Evolutionary conservation across 2,329 filamentous ascomycete genomes (phyloP), one percentile per base, ranked within the genome.

Genomic region (Neonectria sp.): DNA sequence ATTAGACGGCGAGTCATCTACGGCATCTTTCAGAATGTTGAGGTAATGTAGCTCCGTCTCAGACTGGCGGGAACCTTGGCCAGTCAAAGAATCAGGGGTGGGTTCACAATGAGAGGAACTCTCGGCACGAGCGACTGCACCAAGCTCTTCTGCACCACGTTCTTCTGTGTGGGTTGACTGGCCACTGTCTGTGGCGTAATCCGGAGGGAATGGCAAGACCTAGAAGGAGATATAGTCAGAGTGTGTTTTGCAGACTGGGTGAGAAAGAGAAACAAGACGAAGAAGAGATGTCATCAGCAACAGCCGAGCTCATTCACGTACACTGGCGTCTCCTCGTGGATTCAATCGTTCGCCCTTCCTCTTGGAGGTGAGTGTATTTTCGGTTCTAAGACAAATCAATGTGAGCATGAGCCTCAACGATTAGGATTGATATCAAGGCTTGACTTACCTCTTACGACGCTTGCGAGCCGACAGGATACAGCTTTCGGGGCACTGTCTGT

Each of bases 401-500:
- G 9, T 37, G 35, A 37, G 35, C 11, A 37, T 37, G 35, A 37
- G 35, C 35, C 35, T 37, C 15, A 15, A 37, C 11, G 9, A 4
- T 37, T 37, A 15, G 11, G 11, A 37, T 5, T 37, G 27, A 53
- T 27, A 27, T 35, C 48, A 17, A 21, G 21, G n/a, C 35, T 9
- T 12, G 15, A 6, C 4, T 6, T 13, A 73, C 71, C 53, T 33
- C 9, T 40, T 56, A 3, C 71, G 71, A 2, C 67, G 67, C 29
- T 73, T 73, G 8, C 71, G 63, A 0, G 57, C 33, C 15, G 69
- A 60, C 15, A 73, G n/a, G 0, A 70, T 60, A 15, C 71, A 73
- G 0, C 55, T 63, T 0, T 40, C 57, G 0, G 33, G 25, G 7
- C 60, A 67, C 5, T 67, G 61, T 27, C 67, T 67, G n/a, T 62